Evolutionary conservation across 805 yeast genomes (phyloP), one percentile per base, ranked within the genome.

Genomic region (Sugiyamaella chiloensis): DNA sequence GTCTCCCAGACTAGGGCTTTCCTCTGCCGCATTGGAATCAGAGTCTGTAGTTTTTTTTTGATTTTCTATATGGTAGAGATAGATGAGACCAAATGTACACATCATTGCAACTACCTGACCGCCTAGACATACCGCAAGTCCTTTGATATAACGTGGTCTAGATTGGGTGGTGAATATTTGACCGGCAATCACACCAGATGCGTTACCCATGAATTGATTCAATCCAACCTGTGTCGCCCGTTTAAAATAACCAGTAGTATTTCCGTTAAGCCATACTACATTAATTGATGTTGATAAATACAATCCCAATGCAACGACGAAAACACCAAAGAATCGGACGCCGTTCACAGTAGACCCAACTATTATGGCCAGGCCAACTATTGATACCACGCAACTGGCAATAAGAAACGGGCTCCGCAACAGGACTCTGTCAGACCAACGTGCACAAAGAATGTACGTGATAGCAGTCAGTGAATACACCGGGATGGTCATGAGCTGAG

Each of bases 401-500:
- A 48, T 74, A 78, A 27, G 42, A 52, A 26, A 71, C 50, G 0
- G 74, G 71, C 39, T 65, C 58, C 20, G 34, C 40, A 9, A 69
- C 62, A 42, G 64, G 70, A 8, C 53, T 54, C 66, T 63, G 58
- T 8, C 60, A 60, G 45, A 68, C 65, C 11, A 29, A 6, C 34
- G 34, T 29, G 34, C 34, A 29, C 34, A 29, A 4, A 29, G 12
- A 6, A 29, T 29, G 16, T 29, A 29, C 16, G 34, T 29, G 17
- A 79, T 68, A 35, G 75, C 70, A 53, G 76, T 77, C 1, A 80
- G 69, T 2, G 67, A 54, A 53, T 73, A 74, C 24, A 71, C 63
- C 5, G 78, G 79, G 19, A 72, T 71, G 0, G 76, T 67, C 62
- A 74, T 52, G 11, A 73, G 63, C 57, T 74, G 78, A 0, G 77